Percentiles rank a stretch among this genome's conserved stretches.
phyloP scores from a whole-genome alignment of 2,329 filamentous ascomycete genomes.

The Drechslera avenae region DNA sequence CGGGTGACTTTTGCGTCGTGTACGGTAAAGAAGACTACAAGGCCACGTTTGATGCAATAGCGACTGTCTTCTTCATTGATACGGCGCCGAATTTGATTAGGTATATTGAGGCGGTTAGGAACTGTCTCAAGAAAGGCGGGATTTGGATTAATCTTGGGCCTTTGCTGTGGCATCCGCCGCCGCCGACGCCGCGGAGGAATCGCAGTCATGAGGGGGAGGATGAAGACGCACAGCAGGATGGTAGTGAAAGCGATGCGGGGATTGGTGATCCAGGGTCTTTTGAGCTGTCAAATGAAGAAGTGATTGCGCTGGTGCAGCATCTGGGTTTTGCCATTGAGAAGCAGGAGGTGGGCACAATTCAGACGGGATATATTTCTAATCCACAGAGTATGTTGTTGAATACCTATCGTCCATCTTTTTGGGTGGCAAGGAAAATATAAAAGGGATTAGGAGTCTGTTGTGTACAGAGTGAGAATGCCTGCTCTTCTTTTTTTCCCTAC shows the following conservation, averaged over 20 bases:
- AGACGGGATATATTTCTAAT: conserved; percentile 87
- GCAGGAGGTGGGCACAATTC: conserved; percentile 60
- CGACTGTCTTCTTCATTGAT: conserved; percentile 94
- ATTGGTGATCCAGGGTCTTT: conserved; percentile 90
- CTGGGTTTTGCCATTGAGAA: conserved; percentile 78
- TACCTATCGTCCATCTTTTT: conserved; percentile 78
- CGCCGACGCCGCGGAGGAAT: conserved; percentile 62
- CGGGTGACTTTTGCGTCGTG: conserved; percentile 88
- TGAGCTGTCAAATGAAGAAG: conserved; percentile 88
- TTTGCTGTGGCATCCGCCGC: conserved; percentile 94
- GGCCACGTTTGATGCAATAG: conserved; percentile 76
- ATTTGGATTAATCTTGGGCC: conserved; percentile 90
- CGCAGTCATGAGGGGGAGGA: conserved; percentile 1
- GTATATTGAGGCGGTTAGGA: conserved; percentile 81
- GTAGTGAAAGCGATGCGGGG: conserved; percentile 52
- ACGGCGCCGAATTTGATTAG: conserved; percentile 91
- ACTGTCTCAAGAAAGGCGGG: conserved; percentile 78
- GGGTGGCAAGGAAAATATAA: conserved; percentile 76
- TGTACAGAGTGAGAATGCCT: too few relatives aligned
- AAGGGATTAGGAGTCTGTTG: too few relatives aligned
- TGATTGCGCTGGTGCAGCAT: conserved; percentile 72
- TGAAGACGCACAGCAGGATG: conserved; percentile 19
- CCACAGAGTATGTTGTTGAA: conserved; percentile 83
- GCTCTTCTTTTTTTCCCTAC: too few relatives aligned
- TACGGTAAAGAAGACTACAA: conserved; percentile 70